Base-by-base conservation (phyloP, 805 yeast genomes). In the Metschnikowia aberdeeniae region DNA sequence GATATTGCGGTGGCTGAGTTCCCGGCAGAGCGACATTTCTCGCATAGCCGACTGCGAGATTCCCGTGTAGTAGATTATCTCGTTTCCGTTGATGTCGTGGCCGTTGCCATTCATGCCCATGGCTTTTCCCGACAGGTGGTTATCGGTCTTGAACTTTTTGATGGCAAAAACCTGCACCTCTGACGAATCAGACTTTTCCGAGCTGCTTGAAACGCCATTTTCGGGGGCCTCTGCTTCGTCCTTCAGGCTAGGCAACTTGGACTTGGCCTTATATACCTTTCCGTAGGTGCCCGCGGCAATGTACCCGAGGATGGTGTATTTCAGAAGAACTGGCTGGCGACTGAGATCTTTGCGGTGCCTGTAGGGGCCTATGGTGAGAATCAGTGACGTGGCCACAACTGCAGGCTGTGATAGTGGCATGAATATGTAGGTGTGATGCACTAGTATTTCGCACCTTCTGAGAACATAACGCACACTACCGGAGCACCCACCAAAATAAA, bases 251-350 rank as follows among this genome's bases (percentile, higher is more conserved):
- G 30, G 40, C 12, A 45, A 35, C 54, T 64, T 61, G 7, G 82
- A 74, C 50, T 78, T 77, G 6, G 97, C 98, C 61, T 93, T 92
- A 70, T 89, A 93, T 19, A 89, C 96, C 47, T 89, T 79, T 46
- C 99, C 99, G 64, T 93, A 93, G 0, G 99, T 93, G 33, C 99
- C 99, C 0, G 99, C 97, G 1, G 99, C 99, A 47, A 93, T 93
- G 64, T 93, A 93, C 0, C 99, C 99, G 13, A 89, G 67, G 48
- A 93, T 84, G 50, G 85, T 90, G 65, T 90, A 93, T 55, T 84
- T 85, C 42, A 84, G 83, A n/a, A 89, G 67, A 3, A 93, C 96
- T 2, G 86, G 81, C 27, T 79, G 74, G 42, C 96, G 67, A 11
- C 77, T 66, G 22, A 76, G 63, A 59, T 89, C 96, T 69, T 47